These are phyloP conservation scores for Aureobasidium uvarum DNA, from an alignment of 2,329 filamentous ascomycete genomes.

Conservation along the genomic window DNA sequence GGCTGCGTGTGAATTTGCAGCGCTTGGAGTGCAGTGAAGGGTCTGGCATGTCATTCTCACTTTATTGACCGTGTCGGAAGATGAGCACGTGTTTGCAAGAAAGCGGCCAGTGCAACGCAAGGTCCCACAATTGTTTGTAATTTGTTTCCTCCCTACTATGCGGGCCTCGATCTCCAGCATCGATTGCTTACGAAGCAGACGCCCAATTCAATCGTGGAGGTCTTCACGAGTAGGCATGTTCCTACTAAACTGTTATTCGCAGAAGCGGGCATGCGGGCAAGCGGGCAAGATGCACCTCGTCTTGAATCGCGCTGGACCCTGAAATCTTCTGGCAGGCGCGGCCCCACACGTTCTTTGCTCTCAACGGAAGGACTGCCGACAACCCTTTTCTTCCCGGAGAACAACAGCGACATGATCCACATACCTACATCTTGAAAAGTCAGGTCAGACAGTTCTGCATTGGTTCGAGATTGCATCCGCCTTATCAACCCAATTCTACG, in stretches of 20 bases:
- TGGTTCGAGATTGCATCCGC: not conserved
- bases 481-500: not conserved
- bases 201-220: too few species aligned
- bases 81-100: slow-evolving; percentile 9
- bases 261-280: not conserved
- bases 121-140: not conserved
- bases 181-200: not conserved
- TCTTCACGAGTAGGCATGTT: not conserved
- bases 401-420: not conserved
- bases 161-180: not conserved
- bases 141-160: not conserved
- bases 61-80: not conserved
- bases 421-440: not conserved
- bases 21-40: not conserved
- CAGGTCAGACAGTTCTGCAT: not conserved
- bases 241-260: not conserved
- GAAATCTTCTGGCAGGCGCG: not conserved
- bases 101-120: slow-evolving; percentile 18
- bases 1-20: not conserved
- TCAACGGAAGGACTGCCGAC: not conserved
- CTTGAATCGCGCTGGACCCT: slow-evolving; percentile 2
- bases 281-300: not conserved
- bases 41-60: not conserved
- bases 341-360: not conserved
- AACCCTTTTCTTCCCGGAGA: not conserved